Evolutionary conservation across 2,329 filamentous ascomycete genomes (phyloP), one percentile per base, ranked within the genome.

Genomic region (Venturia asperata): DNA sequence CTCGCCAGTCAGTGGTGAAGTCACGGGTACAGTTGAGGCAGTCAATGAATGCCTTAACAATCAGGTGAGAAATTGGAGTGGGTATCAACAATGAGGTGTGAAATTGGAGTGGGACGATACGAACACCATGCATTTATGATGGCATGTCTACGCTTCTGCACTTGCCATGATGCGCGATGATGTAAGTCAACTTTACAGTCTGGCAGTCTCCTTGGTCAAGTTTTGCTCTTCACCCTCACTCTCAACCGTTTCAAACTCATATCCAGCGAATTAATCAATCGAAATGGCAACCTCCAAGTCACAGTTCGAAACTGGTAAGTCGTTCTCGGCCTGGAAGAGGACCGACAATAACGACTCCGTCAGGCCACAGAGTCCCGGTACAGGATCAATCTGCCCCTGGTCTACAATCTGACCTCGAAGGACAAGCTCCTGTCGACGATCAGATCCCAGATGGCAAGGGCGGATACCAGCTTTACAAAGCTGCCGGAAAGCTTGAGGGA

Each of bases 401-500:
- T 10, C 77, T 80, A 19, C 79, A 87, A 68, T 74, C 78, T 37
- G 75, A 84, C 21, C 79, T 91, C 77, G 73, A 81, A 58, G 76
- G 82, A 24, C 81, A 80, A 0, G 79, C 83, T 65, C 87, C 89
- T 1, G 78, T 83, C 56, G 85, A 83, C 65, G 85, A 88, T 65
- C 79, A 87, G 66, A 76, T 92, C 1, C 90, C 90, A 0, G 87
- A 85, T 5, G 81, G 83, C 21, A 84, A 88, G 66, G 87, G 87
- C 45, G 85, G 85, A 15, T 86, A 84, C 70, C 84, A 89, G 70
- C 82, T 82, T 61, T 93, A 94, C 78, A 86, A 87, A 72, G 84
- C 88, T 4, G 88, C 90, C 0, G 86, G 85, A 61, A 95, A 94
- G 77, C 83, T 94, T 7, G 76, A 84, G 70, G 89, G 86, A 67